Conservation (phyloP, 2,329 filamentous ascomycete species). For the Neocucurbitaria cava region DNA sequence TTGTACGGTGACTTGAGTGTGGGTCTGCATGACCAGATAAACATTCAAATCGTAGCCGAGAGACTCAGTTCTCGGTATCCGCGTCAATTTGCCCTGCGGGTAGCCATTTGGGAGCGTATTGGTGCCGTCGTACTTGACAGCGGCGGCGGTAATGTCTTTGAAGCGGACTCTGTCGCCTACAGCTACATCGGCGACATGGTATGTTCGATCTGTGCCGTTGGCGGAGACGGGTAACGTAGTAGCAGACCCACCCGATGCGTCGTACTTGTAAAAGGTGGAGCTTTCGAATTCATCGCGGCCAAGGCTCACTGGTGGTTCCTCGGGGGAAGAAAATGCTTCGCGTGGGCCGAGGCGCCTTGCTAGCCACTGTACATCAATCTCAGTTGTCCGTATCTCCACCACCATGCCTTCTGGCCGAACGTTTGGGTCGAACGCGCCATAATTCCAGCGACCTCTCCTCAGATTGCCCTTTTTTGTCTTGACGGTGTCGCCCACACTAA, state of each 20-base stretch:
- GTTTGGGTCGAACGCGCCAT: slow-evolving; percentile 60
- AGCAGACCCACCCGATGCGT: slow-evolving; percentile 40
- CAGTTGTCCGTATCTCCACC: slow-evolving; percentile 56
- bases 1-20: slow-evolving; percentile 60
- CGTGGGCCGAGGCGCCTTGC: slow-evolving; percentile 50
- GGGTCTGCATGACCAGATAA: slow-evolving; percentile 59
- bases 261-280: slow-evolving; percentile 52
- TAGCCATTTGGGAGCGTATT: slow-evolving; percentile 33
- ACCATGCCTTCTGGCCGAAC: slow-evolving; percentile 60
- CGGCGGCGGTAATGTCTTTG: slow-evolving; percentile 59
- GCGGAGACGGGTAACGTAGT: slow-evolving; percentile 28
- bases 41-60: slow-evolving; percentile 66
- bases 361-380: slow-evolving; percentile 61
- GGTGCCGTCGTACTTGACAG: slow-evolving; percentile 58
- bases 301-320: slow-evolving; percentile 43
- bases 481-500: slow-evolving; percentile 58
- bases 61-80: slow-evolving; percentile 56
- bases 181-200: slow-evolving; percentile 49
- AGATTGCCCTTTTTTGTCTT: slow-evolving; percentile 61
- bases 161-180: slow-evolving; percentile 62
- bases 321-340: slow-evolving; percentile 20
- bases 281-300: slow-evolving; percentile 53
- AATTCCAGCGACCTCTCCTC: slow-evolving; percentile 60
- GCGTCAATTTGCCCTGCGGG: slow-evolving; percentile 52
- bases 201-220: slow-evolving; percentile 35